Percentiles rank a stretch among this genome's conserved stretches.
Conservation (phyloP, 2,329 filamentous ascomycete species). For the Ceratocystiopsis minuta region DNA sequence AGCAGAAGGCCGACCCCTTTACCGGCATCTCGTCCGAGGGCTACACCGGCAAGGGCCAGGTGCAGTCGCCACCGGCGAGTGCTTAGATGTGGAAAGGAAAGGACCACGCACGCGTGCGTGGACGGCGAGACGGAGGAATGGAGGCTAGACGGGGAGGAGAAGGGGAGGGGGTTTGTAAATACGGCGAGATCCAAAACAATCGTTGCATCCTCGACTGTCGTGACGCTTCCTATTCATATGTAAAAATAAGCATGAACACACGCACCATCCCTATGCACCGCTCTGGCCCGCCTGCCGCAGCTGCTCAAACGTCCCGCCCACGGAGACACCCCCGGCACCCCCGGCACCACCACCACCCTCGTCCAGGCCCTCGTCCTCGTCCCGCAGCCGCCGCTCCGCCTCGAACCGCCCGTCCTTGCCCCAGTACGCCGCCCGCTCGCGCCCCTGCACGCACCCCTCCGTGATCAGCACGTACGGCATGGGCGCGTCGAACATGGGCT, state of each 20-base stretch:
- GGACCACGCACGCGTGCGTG: too few relatives aligned
- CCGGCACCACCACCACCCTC: neutral
- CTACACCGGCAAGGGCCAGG: slow-evolving; percentile 60
- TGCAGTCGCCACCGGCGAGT: slow-evolving; percentile 44
- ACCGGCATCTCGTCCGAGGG: slow-evolving; percentile 65
- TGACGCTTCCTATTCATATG: too few relatives aligned
- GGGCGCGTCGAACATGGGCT: slow-evolving; percentile 68
- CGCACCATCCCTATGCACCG: slow-evolving; percentile 19
- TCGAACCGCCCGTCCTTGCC: slow-evolving; percentile 54
- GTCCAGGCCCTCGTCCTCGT: slow-evolving; percentile 31
- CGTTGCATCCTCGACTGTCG: too few relatives aligned
- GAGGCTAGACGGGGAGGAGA: too few relatives aligned
- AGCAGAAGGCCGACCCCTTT: slow-evolving; percentile 72
- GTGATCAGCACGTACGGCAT: slow-evolving; percentile 60
- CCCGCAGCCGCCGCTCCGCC: slow-evolving; percentile 47
- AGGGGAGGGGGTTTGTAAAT: too few relatives aligned
- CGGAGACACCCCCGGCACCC: too few relatives aligned
- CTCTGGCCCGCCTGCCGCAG: slow-evolving; percentile 29
- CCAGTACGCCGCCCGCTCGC: slow-evolving; percentile 42
- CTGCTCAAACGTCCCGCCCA: slow-evolving; percentile 19
- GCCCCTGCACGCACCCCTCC: slow-evolving; percentile 46
- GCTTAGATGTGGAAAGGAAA: too few relatives aligned
- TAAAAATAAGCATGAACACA: neutral
- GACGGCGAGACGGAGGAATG: too few relatives aligned
- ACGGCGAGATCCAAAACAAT: too few relatives aligned